phyloP scores from a whole-genome alignment of 2,329 filamentous ascomycete species.

The Colletotrichum sidae region DNA sequence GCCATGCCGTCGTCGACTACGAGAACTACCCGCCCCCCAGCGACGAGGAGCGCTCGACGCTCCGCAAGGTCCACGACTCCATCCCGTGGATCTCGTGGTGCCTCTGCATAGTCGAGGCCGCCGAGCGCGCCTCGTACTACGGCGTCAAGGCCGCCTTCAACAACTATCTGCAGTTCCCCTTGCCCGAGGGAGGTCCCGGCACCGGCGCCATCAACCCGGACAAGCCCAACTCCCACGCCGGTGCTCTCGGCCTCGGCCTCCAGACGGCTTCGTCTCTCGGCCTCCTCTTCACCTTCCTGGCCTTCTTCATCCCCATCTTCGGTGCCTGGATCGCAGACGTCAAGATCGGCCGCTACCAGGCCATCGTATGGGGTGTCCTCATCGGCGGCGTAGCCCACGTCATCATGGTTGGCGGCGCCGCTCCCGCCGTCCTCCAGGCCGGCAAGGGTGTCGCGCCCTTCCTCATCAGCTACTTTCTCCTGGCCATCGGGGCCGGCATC shows the following conservation, averaged over 20 bases:
- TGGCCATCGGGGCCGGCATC: slow-evolving; percentile 71
- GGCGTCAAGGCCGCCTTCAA: slow-evolving; percentile 65
- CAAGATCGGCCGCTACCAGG: slow-evolving; percentile 76
- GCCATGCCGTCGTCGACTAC: slow-evolving; percentile 7
- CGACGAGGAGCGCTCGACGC: slow-evolving; percentile 27
- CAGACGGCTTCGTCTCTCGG: slow-evolving; percentile 63
- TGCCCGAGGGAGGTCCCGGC: slow-evolving; percentile 64
- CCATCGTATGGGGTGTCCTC: slow-evolving; percentile 77
- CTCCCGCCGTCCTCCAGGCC: slow-evolving; percentile 55
- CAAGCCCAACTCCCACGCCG: slow-evolving; percentile 57
- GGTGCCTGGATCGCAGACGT: slow-evolving; percentile 73
- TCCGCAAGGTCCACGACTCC: slow-evolving; percentile 54
- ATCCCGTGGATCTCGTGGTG: slow-evolving; percentile 66
- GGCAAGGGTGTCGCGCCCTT: slow-evolving; percentile 63
- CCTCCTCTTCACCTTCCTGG: slow-evolving; percentile 67
- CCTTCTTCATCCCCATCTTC: slow-evolving; percentile 67
- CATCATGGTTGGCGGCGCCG: slow-evolving; percentile 73
- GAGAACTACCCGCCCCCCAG: slow-evolving; percentile 25
- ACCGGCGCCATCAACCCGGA: slow-evolving; percentile 56
- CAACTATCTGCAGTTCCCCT: slow-evolving; percentile 71
- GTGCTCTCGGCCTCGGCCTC: slow-evolving; percentile 69
- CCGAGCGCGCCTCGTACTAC: slow-evolving; percentile 71
- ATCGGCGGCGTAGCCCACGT: slow-evolving; percentile 76
- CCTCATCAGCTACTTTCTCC: slow-evolving; percentile 70
- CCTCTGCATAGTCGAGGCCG: slow-evolving; percentile 70